These are phyloP conservation scores for Bonia amplexicaulis DNA, from an alignment of 176 grass and related monocot species.

Conservation along the genomic window DNA sequence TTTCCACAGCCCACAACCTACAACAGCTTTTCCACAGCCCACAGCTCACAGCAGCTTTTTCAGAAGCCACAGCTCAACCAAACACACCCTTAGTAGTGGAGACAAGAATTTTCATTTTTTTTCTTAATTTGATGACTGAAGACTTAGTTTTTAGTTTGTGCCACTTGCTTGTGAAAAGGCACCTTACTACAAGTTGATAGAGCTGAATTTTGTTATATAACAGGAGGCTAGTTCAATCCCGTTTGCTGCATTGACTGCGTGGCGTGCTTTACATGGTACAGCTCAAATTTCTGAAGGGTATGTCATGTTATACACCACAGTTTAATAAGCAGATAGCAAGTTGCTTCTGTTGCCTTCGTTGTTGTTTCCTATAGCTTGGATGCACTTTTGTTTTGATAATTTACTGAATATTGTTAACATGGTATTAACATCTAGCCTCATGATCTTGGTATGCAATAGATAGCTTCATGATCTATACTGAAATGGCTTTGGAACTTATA, in stretches of 20 bases:
- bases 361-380: background rate
- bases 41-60: too few relatives aligned
- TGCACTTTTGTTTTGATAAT: background rate
- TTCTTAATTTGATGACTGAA: background rate
- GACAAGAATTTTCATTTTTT: background rate
- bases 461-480: background rate
- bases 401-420: background rate
- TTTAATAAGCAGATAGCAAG: background rate
- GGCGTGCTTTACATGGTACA: constrained; percentile 88
- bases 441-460: background rate
- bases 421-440: background rate
- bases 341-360: background rate
- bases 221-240: constrained; percentile 94
- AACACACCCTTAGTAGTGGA: too few relatives aligned
- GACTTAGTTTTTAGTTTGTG: background rate
- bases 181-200: background rate
- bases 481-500: background rate
- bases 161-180: background rate
- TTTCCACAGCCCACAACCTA: too few relatives aligned
- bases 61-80: too few relatives aligned
- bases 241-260: constrained; percentile 94
- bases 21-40: too few relatives aligned
- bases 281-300: constrained; percentile 86
- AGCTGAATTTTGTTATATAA: constrained; percentile 16
- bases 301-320: constrained; percentile 32